These are phyloP conservation scores for Beta macrorhiza DNA, from an alignment of 179 eudicot genomes.

Conservation along the genomic window DNA sequence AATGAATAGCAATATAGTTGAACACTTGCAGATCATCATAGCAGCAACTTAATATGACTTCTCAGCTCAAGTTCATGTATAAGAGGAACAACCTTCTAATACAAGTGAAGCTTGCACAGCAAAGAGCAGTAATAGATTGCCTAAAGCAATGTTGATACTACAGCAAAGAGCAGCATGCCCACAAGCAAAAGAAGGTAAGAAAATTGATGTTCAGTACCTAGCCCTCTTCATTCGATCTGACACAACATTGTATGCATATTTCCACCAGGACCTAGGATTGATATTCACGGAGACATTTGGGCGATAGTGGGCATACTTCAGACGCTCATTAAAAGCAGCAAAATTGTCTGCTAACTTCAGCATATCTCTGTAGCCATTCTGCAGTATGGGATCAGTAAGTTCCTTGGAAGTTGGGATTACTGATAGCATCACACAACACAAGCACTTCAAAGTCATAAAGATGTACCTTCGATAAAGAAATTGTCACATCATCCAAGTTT, in stretches of 20 bases:
- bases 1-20: neutral
- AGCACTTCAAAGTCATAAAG: constrained; percentile 17
- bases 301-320: constrained; percentile 84
- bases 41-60: neutral
- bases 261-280: constrained; percentile 92
- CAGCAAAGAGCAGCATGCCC: constrained; percentile 3
- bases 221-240: constrained; percentile 81
- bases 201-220: constrained; percentile 45
- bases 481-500: constrained; percentile 89
- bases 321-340: constrained; percentile 87
- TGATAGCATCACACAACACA: constrained; percentile 10
- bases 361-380: constrained; percentile 76
- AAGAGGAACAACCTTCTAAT: neutral
- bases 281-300: constrained; percentile 71
- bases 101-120: neutral
- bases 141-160: neutral
- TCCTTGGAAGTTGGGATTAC: constrained; percentile 4
- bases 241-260: constrained; percentile 69
- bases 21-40: neutral
- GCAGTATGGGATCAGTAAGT: constrained; percentile 19
- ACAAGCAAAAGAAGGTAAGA: constrained; percentile 11
- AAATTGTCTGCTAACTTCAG: constrained; percentile 90
- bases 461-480: constrained; percentile 81
- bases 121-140: neutral
- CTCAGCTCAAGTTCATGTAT: neutral